These are phyloP conservation scores for Lactarius pseudohatsudake DNA, from an alignment of 768 basidiomycete species.

Conservation along the genomic window DNA sequence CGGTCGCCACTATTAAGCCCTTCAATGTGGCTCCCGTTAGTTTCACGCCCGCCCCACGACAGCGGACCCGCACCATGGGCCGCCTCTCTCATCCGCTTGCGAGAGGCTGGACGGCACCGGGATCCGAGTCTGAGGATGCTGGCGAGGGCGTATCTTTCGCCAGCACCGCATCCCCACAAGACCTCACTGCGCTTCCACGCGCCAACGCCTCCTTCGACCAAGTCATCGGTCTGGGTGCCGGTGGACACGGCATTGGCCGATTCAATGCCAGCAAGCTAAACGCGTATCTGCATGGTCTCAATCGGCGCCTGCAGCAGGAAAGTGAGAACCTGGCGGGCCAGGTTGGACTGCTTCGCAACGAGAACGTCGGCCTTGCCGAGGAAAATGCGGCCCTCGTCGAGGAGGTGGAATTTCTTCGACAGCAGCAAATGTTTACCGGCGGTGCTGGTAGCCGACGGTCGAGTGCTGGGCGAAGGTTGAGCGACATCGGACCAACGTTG, in stretches of 20 bases:
- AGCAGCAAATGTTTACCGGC: constrained; percentile 19
- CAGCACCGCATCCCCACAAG: constrained; percentile 85
- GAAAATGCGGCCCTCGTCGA: constrained; percentile 22
- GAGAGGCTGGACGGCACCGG: constrained; percentile 41
- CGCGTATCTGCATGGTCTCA: constrained; percentile 81
- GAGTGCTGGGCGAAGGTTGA: constrained; percentile 46
- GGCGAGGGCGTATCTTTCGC: constrained; percentile 66
- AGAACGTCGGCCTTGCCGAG: constrained; percentile 27
- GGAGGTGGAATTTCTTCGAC: constrained; percentile 29
- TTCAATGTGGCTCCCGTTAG: constrained; percentile 59
- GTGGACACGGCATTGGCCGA: constrained; percentile 65
- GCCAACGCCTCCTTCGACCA: constrained; percentile 90
- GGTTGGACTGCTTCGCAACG: constrained; percentile 54
- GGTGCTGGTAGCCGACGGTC: constrained; percentile 37
- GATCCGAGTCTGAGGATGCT: constrained; percentile 37
- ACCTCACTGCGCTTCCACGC: constrained; percentile 73
- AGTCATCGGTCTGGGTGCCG: constrained; percentile 68
- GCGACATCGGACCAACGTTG: constrained; percentile 50
- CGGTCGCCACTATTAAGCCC: constrained; percentile 36
- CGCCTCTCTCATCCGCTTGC: constrained; percentile 67
- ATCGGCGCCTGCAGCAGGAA: constrained; percentile 80
- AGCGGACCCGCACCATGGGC: constrained; percentile 39
- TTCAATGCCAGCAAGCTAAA: constrained; percentile 89
- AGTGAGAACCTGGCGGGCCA: constrained; percentile 65
- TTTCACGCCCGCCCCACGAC: constrained; percentile 61